These are phyloP conservation scores for Nemania bipapillata DNA, from an alignment of 2,329 filamentous ascomycete genomes.

Conservation along the genomic window DNA sequence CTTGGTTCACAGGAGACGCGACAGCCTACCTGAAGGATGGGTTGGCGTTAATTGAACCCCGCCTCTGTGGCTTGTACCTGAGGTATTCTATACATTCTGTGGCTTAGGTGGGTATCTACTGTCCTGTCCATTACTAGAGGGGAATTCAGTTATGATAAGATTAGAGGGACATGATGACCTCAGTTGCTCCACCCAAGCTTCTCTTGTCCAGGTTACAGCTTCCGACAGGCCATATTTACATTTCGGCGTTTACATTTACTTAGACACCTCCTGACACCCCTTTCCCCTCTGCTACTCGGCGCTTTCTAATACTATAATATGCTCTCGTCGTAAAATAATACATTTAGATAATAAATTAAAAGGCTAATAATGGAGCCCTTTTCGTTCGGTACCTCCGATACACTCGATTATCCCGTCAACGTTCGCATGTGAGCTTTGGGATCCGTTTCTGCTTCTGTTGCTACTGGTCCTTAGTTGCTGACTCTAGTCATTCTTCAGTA, in stretches of 20 bases:
- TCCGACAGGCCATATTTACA: background rate
- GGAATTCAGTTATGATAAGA: background rate
- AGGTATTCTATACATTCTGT: background rate
- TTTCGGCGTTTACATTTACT: background rate
- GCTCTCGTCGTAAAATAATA: background rate
- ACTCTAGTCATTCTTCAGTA: conserved; percentile 49
- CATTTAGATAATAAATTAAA: conserved; percentile 23
- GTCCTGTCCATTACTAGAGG: too few relatives aligned
- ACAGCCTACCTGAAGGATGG: conserved; percentile 1
- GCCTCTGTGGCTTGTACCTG: conserved; percentile 22
- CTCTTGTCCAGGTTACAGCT: conserved; percentile 15
- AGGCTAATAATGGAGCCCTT: conserved; percentile 82
- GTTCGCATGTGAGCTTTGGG: conserved; percentile 67
- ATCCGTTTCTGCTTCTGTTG: background rate
- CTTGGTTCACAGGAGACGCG: conserved; percentile 21
- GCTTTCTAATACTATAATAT: conserved; percentile 6
- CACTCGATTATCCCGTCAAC: conserved; percentile 78
- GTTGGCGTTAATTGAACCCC: conserved; percentile 23
- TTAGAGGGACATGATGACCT: conserved; percentile 21
- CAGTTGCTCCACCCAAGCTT: conserved; percentile 24
- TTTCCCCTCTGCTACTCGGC: background rate
- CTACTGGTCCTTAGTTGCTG: conserved; percentile 16
- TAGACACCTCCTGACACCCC: background rate
- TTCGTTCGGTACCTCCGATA: conserved; percentile 90
- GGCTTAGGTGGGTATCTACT: conserved; percentile 16